These are phyloP conservation scores for Nicotiana obtusifolia DNA, from an alignment of 257 asterid species.

Conservation along the genomic window DNA sequence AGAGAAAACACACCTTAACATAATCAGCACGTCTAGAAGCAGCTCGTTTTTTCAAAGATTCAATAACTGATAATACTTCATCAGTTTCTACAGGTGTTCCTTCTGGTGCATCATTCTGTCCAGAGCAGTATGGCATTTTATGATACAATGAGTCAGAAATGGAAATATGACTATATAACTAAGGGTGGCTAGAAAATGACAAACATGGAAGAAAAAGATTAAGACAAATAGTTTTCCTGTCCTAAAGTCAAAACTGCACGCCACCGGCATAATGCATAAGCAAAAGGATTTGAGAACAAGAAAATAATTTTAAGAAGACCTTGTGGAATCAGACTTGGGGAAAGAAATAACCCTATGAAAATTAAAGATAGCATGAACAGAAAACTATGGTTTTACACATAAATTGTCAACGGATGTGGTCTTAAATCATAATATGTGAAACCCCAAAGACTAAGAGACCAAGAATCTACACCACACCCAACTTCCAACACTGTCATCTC, in stretches of 20 bases:
- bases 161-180: not conserved
- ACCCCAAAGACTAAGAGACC: not conserved
- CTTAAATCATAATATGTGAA: not conserved
- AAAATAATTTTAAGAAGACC: not conserved
- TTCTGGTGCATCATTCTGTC: constrained; percentile 39
- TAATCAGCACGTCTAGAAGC: constrained; percentile 47
- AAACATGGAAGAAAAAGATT: not conserved
- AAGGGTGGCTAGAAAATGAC: not conserved
- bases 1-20: constrained; percentile 50
- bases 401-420: not conserved
- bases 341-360: not conserved
- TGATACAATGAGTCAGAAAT: not conserved
- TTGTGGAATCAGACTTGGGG: not conserved
- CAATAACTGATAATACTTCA: constrained; percentile 47
- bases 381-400: not conserved
- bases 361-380: not conserved
- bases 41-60: constrained; percentile 53
- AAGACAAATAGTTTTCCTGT: not conserved
- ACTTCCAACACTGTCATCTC: not conserved
- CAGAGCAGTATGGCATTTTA: constrained; percentile 16
- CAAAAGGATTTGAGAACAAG: not conserved
- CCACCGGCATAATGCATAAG: not conserved
- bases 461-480: not conserved
- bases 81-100: constrained; percentile 34
- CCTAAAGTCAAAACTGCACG: not conserved